phyloP scores from a whole-genome alignment of 305 asterid genomes.

The Fraxinus dipetala region DNA sequence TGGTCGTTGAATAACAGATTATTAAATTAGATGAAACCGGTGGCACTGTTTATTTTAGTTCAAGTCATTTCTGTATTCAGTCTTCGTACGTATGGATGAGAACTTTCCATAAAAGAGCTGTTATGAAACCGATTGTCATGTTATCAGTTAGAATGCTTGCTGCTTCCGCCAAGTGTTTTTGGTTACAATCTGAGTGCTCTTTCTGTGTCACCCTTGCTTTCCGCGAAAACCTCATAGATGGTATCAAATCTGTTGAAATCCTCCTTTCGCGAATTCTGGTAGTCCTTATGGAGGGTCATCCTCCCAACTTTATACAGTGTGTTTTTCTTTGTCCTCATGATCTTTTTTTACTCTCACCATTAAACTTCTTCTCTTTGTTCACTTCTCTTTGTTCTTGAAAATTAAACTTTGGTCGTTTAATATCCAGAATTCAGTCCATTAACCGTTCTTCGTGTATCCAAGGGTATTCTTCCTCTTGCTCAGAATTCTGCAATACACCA shows the following conservation, averaged over 20 bases:
- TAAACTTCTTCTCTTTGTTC: not conserved
- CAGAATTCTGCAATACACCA: not conserved
- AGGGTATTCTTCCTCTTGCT: not conserved
- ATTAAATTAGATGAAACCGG: not conserved
- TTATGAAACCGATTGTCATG: not conserved
- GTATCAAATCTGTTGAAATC: not conserved
- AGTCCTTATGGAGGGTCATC: not conserved
- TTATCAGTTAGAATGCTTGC: not conserved
- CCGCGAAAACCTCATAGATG: not conserved
- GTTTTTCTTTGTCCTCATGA: not conserved
- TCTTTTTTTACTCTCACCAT: not conserved
- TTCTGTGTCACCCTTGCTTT: not conserved
- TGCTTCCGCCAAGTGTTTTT: not conserved
- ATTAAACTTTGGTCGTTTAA: not conserved
- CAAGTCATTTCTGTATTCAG: not conserved
- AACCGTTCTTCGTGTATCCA: not conserved
- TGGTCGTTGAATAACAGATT: not conserved
- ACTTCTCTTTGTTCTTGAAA: not conserved
- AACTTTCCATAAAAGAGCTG: not conserved
- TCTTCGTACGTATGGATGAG: not conserved
- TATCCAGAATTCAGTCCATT: not conserved
- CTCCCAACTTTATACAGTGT: not conserved
- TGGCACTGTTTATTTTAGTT: not conserved
- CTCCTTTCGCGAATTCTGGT: not conserved
- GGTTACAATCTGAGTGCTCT: not conserved